A percentile compares a stretch with the other conserved stretches of the same genome.
Evolutionary conservation across 768 basidiomycete genomes (phyloP).

Genomic region (Pleurotus salmoneostramineus): DNA sequence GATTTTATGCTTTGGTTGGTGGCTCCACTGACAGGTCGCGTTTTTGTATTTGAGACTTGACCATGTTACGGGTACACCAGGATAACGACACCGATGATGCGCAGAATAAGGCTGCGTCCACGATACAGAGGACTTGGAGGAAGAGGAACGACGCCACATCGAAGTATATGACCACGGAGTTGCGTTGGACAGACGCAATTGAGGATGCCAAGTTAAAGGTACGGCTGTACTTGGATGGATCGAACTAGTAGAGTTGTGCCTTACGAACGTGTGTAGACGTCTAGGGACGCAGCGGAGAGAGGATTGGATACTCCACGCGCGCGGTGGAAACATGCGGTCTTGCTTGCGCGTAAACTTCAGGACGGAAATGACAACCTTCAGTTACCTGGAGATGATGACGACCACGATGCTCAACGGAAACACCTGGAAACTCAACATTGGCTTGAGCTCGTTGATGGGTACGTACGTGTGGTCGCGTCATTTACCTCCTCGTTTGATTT

Average conservation of each 20-base stretch:
- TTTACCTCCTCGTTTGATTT: background rate
- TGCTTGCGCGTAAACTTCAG: constrained; percentile 35
- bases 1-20: too few species aligned
- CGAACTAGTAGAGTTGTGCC: too few species aligned
- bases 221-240: background rate
- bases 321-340: constrained; percentile 45
- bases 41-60: background rate
- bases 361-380: constrained; percentile 39
- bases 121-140: constrained; percentile 38
- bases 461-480: constrained; percentile 12
- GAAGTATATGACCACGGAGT: constrained; percentile 23
- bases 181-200: constrained; percentile 36
- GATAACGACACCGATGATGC: background rate
- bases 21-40: too few species aligned
- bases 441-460: constrained; percentile 61
- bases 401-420: constrained; percentile 33
- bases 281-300: constrained; percentile 35
- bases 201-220: constrained; percentile 34
- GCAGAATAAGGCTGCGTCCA: constrained; percentile 25
- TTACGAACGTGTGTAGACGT: constrained; percentile 22
- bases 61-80: background rate
- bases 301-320: constrained; percentile 41
- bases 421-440: constrained; percentile 58
- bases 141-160: constrained; percentile 19
- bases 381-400: constrained; percentile 21